Percentiles rank a stretch among this genome's conserved stretches.
Evolutionary conservation across 352 stramenopile species (phyloP).

Genomic region (Thraustotheca clavata): DNA sequence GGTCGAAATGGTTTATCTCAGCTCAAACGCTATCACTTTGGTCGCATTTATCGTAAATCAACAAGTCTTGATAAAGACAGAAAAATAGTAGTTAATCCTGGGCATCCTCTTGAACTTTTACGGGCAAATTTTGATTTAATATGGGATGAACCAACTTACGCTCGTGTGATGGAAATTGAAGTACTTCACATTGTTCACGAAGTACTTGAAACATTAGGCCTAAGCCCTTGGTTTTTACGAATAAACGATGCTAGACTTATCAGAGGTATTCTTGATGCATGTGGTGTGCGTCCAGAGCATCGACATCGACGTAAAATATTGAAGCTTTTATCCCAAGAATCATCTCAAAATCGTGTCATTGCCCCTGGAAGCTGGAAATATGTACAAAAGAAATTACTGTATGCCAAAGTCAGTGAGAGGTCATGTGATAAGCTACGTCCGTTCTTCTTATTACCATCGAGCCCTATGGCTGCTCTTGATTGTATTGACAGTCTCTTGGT

Average conservation of each 20-base stretch:
- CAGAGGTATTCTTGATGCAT: conserved; percentile 58
- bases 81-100: no score
- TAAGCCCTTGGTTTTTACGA: conserved; percentile 70
- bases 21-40: conserved; percentile 81
- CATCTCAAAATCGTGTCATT: conserved; percentile 35
- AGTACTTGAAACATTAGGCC: conserved; percentile 50
- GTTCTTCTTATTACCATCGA: conserved; percentile 69
- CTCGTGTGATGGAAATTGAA: conserved; percentile 69
- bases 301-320: conserved; percentile 54
- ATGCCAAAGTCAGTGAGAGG: conserved; percentile 39
- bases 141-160: conserved; percentile 59
- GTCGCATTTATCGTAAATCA: conserved; percentile 73
- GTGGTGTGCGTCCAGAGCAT: conserved; percentile 38
- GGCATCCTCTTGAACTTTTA: conserved; percentile 68
- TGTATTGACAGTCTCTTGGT: conserved; percentile 51
- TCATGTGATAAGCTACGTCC: conserved; percentile 50
- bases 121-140: conserved; percentile 82
- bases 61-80: no score
- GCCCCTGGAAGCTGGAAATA: conserved; percentile 58
- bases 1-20: conserved; percentile 70
- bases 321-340: conserved; percentile 67
- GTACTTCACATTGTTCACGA: conserved; percentile 66
- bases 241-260: conserved; percentile 74
- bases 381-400: conserved; percentile 56
- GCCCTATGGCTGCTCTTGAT: conserved; percentile 48